Conservation (phyloP, 352 stramenopile species). For the Phytophthora idaei region DNA sequence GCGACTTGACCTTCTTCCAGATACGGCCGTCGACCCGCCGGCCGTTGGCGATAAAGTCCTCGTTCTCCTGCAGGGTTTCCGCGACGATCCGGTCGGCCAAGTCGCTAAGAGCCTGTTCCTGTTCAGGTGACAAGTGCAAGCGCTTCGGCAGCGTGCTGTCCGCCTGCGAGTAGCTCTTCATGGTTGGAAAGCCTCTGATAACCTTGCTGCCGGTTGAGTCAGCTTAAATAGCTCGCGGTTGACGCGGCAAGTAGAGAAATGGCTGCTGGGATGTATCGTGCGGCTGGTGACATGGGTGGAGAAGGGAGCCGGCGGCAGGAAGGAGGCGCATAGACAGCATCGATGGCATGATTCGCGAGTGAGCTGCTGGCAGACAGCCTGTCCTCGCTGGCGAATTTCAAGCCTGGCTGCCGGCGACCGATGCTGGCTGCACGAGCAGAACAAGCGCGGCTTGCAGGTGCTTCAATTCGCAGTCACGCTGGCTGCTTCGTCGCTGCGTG, state of each 20-base stretch:
- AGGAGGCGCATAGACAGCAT: constrained; percentile 27
- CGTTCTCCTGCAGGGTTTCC: constrained; percentile 60
- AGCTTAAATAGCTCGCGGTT: constrained; percentile 17
- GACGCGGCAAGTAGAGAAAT: constrained; percentile 23
- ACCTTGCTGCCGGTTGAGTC: constrained; percentile 6
- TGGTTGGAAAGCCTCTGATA: constrained; percentile 15
- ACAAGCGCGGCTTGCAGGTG: constrained; percentile 13
- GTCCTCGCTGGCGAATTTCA: not conserved
- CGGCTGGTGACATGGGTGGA: not conserved
- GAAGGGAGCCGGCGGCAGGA: constrained; percentile 9
- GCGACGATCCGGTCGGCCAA: constrained; percentile 60
- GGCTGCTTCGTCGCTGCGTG: constrained; percentile 7
- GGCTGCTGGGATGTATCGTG: not conserved
- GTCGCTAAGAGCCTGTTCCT: constrained; percentile 52
- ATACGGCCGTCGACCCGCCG: constrained; percentile 38
- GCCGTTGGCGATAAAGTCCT: constrained; percentile 50
- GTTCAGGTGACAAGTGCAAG: constrained; percentile 22
- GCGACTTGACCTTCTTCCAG: constrained; percentile 62
- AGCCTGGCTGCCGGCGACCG: not conserved
- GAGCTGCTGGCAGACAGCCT: constrained; percentile 23
- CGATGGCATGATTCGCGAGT: constrained; percentile 16
- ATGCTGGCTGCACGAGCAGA: constrained; percentile 25
- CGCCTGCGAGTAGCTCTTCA: constrained; percentile 27
- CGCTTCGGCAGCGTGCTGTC: constrained; percentile 23
- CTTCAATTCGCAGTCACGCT: constrained; percentile 27